These are phyloP conservation scores for Zizania palustris DNA, from an alignment of 202 grass and related monocot species.

Conservation along the genomic window DNA sequence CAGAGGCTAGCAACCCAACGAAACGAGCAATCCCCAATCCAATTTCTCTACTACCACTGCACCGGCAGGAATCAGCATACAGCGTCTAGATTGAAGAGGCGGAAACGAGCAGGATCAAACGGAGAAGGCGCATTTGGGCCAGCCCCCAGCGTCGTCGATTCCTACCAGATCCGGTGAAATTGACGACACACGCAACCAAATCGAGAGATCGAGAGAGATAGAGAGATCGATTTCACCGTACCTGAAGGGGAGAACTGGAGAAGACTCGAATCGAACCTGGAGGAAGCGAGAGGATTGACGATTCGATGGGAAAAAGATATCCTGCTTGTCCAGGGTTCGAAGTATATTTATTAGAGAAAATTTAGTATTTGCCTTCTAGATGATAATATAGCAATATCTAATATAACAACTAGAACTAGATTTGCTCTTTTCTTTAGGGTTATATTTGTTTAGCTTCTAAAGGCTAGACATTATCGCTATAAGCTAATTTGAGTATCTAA, in stretches of 20 bases:
- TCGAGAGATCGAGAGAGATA: background rate
- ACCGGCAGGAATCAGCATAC: no score
- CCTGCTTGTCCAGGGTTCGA: background rate
- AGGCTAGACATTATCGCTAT: no score
- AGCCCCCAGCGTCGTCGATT: background rate
- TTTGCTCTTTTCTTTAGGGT: no score
- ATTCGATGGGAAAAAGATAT: slow-evolving; percentile 16
- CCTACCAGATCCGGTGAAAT: slow-evolving; percentile 25
- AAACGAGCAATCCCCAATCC: background rate
- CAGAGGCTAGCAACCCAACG: background rate
- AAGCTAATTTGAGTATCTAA: no score
- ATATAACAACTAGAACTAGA: no score
- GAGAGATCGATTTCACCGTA: slow-evolving; percentile 25
- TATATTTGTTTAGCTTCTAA: no score
- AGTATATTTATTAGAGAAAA: no score
- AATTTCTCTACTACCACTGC: no score
- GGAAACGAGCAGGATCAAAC: background rate
- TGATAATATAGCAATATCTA: no score
- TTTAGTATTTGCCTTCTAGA: no score
- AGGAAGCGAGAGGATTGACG: slow-evolving; percentile 8
- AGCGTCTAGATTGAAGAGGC: background rate
- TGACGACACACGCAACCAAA: background rate
- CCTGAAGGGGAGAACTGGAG: slow-evolving; percentile 21
- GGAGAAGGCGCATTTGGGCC: background rate
- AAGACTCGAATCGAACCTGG: slow-evolving; percentile 16